phyloP scores from a whole-genome alignment of 2,329 filamentous ascomycete species.

The Emmonsiellopsis sp. region DNA sequence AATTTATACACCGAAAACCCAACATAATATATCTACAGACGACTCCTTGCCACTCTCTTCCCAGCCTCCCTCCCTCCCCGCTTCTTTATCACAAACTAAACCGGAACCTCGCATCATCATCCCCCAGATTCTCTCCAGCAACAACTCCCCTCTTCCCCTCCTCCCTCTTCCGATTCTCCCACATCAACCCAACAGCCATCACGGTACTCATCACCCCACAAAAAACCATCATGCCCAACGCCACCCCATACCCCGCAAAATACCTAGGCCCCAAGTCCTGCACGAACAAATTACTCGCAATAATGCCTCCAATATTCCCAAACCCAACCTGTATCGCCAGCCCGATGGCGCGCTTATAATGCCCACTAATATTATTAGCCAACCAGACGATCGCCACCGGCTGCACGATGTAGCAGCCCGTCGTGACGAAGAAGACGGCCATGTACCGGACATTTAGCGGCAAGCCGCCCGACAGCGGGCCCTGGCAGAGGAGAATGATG shows the following conservation, averaged over 20 bases:
- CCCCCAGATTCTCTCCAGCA: constrained; percentile 21
- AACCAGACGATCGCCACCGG: constrained; percentile 58
- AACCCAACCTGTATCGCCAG: constrained; percentile 56
- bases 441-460: constrained; percentile 17
- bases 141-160: constrained; percentile 15
- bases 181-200: constrained; percentile 16
- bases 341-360: constrained; percentile 61
- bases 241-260: constrained; percentile 28
- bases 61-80: neutral
- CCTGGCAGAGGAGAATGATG: constrained; percentile 23
- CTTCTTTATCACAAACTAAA: constrained; percentile 18
- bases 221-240: constrained; percentile 22
- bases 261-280: constrained; percentile 26
- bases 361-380: constrained; percentile 57
- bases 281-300: constrained; percentile 36
- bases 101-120: constrained; percentile 25
- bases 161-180: constrained; percentile 22
- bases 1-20: too few species aligned
- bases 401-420: constrained; percentile 40
- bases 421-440: constrained; percentile 16
- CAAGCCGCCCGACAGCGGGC: constrained; percentile 15
- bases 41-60: too few species aligned
- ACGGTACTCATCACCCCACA: constrained; percentile 18
- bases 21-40: too few species aligned
- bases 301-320: constrained; percentile 59